Base-by-base conservation (phyloP, 257 asterid species). In the Knoxia roxburghii region DNA sequence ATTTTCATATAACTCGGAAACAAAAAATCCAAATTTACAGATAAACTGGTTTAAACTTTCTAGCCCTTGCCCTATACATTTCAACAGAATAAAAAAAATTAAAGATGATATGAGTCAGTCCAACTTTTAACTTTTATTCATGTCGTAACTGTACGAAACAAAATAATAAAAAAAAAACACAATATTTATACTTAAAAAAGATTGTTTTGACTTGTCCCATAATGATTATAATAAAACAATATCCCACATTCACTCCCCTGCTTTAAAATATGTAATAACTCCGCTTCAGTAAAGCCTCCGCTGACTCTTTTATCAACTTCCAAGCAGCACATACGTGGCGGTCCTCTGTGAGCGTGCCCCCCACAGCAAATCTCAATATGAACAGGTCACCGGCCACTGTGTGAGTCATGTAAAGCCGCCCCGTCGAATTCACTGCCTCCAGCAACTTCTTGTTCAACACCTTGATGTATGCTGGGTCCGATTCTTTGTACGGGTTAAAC, bases 301-400 rank as follows among this genome's bases (percentile, higher is more conserved):
- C 73, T 0, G 68, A 72, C 57, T 72, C 68, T 57, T 58, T 69
- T 7, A 79, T 75, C 41, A 79, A 49, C 49, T 75, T 73, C 80
- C 83, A 79, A 21, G 77, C 80, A 2, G 76, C 53, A 27, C 29
- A 58, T 5, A 79, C 80, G 51, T 79, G 83, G 58, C 49, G 76
- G 24, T 79, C 83, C 63, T 75, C 73, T 9, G 83, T 79, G 0
- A 79, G 54, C 11, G 83, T 75, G 46, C 78, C 77, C 10, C 83
- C 83, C 56, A 79, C 80, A 2, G 83, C 83, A 61, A 79, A 70
- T 68, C 83, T 79, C n/a, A 79, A 53, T 75, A 72, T 60, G 54
- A 71, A 79, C 1, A 75, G 41, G 11, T 70, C 83, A 6, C 76
- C 78, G 0, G 48, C 77, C 15, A 52, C 41, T 0, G 83, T 79